These are phyloP conservation scores for Daldinia caldariorum DNA, from an alignment of 495 filamentous ascomycete genomes.

Conservation along the genomic window DNA sequence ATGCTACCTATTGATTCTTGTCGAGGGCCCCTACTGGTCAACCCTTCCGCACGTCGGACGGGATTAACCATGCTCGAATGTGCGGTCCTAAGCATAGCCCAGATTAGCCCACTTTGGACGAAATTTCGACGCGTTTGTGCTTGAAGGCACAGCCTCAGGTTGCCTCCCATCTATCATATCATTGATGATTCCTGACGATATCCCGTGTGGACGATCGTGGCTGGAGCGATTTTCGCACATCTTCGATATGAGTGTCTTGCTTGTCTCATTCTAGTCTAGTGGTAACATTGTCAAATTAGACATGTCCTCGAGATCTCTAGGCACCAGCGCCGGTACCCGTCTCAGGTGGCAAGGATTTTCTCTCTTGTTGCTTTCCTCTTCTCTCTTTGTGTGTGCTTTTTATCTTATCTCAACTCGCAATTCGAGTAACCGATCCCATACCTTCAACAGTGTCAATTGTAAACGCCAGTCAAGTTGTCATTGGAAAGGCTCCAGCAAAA, in stretches of 20 bases:
- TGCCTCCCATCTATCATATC: constrained; percentile 1
- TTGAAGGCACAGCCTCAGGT: too few species aligned
- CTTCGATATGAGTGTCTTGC: constrained; percentile 20
- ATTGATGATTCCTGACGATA: neutral
- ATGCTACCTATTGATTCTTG: constrained; percentile 34
- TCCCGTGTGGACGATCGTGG: constrained; percentile 15
- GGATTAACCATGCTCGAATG: constrained; percentile 29
- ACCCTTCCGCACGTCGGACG: constrained; percentile 17
- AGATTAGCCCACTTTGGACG: constrained; percentile 14
- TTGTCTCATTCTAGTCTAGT: constrained; percentile 18
- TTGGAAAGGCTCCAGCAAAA: neutral
- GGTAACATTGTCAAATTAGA: constrained; percentile 35
- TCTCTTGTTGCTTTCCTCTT: constrained; percentile 12
- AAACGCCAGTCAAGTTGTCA: neutral
- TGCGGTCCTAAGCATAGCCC: constrained; percentile 26
- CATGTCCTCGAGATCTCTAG: constrained; percentile 28
- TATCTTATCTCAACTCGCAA: constrained; percentile 7
- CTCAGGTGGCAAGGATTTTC: constrained; percentile 16
- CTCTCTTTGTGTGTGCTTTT: constrained; percentile 7
- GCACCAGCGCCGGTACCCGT: constrained; percentile 21
- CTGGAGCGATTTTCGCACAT: constrained; percentile 25
- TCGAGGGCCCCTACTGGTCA: constrained; percentile 22
- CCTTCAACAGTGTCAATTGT: constrained; percentile 5
- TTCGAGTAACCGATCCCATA: constrained; percentile 1
- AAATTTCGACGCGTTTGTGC: constrained; percentile 16